Conservation (phyloP, 176 grass and related monocot genomes). For the Echinochloa phyllopogon region DNA sequence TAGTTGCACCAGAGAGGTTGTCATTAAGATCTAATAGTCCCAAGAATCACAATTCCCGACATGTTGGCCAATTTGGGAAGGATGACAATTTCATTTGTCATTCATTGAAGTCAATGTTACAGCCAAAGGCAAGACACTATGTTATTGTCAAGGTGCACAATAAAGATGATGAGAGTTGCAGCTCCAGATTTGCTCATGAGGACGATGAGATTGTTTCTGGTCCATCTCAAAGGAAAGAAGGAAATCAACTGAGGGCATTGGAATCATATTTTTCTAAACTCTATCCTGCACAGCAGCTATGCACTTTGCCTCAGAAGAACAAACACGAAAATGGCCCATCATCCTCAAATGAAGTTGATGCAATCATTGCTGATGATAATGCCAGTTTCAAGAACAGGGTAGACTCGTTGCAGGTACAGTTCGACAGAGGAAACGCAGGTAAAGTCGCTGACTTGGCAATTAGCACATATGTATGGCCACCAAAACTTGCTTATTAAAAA, state of each 20-base stretch:
- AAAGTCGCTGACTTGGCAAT: slow-evolving; percentile 18
- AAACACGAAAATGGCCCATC: neutral
- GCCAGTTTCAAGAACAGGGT: slow-evolving; percentile 29
- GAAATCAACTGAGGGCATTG: slow-evolving; percentile 49
- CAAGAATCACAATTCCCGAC: neutral
- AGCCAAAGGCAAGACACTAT: slow-evolving; percentile 18
- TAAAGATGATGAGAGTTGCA: slow-evolving; percentile 33
- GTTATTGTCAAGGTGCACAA: slow-evolving; percentile 34
- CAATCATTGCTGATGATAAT: slow-evolving; percentile 18
- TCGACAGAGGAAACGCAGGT: slow-evolving; percentile 44
- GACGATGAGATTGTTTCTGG: slow-evolving; percentile 12
- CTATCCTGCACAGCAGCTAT: slow-evolving; percentile 2
- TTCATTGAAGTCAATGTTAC: slow-evolving; percentile 17
- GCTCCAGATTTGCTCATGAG: slow-evolving; percentile 12
- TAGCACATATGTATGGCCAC: neutral
- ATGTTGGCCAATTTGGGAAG: neutral
- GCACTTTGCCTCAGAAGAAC: slow-evolving; percentile 19
- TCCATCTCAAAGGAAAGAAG: slow-evolving; percentile 17
- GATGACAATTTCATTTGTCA: neutral
- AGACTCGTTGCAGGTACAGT: slow-evolving; percentile 38
- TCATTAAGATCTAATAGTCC: slow-evolving; percentile 10
- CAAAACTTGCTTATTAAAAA: neutral
- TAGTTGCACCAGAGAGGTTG: neutral
- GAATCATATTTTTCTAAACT: slow-evolving; percentile 60
- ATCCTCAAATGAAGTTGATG: slow-evolving; percentile 20